Base-by-base conservation (phyloP, 1,284 basidiomycete species). In the Rhizoctonia solani region DNA sequence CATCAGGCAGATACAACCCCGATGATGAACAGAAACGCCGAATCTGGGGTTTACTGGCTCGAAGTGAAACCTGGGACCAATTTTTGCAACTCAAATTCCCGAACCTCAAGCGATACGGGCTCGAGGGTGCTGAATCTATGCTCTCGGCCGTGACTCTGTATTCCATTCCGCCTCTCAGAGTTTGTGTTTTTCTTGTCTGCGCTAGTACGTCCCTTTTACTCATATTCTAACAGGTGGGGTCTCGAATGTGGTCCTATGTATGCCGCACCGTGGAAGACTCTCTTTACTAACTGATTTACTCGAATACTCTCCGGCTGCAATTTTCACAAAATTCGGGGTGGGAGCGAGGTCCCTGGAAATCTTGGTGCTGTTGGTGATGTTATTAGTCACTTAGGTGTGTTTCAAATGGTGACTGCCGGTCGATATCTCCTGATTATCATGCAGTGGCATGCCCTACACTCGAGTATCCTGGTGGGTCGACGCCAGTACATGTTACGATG, bases 101-200 rank as follows among this genome's bases (percentile, higher is more conserved):
- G 0, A 92, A 89, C 75, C 52, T 71, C 13, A 71, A 71, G 50
- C 70, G 70, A 5, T 71, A 71, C 34, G 70, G 90, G 0, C 79
- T 93, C 29, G 93, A 95, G 77, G 93, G 93, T 1, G 93, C 89
- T 0, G 93, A 95, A 79, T 91, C 89, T 4, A 94, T 95, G 92
- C 77, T 95, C 19, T 88, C 91, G 0, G 92, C 91, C 80, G 95
- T 1, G 90, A 93, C 72, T 81, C 85, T 0, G 76, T 95, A 11
- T 92, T 95, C 71, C 79, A 81, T 0, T 80, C 83, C 2, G 86
- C 91, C 9, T 83, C 90, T 1, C 75, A 79, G 70, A 81, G 90
- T 90, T 52, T 54, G 76, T 42, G n/a, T 47, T 56, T 29, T 23
- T 39, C 34, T 19, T 55, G 1, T 29, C 30, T 37, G 27, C 21